phyloP scores from a whole-genome alignment of 495 filamentous ascomycete species.

The Collariella sp. region DNA sequence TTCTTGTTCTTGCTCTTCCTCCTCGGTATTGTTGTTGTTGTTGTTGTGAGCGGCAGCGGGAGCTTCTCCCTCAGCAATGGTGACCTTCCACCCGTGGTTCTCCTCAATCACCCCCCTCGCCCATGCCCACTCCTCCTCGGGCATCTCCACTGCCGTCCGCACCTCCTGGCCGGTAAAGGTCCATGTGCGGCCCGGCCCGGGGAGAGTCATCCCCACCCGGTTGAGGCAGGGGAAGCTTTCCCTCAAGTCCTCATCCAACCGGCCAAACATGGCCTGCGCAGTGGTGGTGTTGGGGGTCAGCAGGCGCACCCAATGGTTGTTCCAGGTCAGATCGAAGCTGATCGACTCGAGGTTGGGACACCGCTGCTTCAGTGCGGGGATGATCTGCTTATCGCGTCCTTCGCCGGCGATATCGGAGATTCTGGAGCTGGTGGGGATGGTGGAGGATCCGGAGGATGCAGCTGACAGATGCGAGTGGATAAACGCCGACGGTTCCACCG shows the following conservation, averaged over 20 bases:
- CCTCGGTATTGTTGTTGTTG: background rate
- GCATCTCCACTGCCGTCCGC: background rate
- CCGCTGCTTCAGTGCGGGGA: background rate
- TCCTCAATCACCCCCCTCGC: background rate
- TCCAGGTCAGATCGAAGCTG: constrained; percentile 1
- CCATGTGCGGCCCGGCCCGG: background rate
- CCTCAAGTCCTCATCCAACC: background rate
- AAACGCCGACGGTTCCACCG: constrained; percentile 6
- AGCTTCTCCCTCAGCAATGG: background rate
- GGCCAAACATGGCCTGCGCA: background rate
- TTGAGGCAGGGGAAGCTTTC: background rate
- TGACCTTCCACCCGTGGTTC: background rate
- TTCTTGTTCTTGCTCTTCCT: background rate
- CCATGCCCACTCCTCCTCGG: background rate
- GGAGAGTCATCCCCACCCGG: background rate
- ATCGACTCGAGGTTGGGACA: constrained; percentile 7
- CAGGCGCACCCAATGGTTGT: constrained; percentile 5
- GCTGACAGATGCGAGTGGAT: constrained; percentile 16
- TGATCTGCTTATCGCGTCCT: background rate
- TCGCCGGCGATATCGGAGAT: constrained; percentile 10
- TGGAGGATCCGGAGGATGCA: too few relatives aligned
- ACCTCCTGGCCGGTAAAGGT: background rate
- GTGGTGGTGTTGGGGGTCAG: background rate
- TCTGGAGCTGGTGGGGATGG: constrained; percentile 13
- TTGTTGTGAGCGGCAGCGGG: background rate